These are phyloP conservation scores for Cutaneotrichosporon cutaneum DNA, from an alignment of 1,284 basidiomycete species.

Conservation along the genomic window DNA sequence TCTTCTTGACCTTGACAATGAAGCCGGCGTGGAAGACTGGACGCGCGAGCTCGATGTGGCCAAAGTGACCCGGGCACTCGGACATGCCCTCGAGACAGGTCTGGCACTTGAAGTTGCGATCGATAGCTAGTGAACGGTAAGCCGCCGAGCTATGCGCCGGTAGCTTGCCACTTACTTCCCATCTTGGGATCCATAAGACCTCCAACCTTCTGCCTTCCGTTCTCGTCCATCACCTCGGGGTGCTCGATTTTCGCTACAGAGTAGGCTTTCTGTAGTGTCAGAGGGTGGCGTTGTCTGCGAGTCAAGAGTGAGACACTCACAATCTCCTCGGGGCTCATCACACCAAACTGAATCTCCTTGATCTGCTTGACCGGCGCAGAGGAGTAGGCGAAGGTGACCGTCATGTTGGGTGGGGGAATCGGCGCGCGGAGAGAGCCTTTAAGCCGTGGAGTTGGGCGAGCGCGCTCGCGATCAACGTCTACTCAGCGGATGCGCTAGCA, in stretches of 20 bases:
- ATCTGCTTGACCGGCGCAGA: slow-evolving; percentile 90
- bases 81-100: slow-evolving; percentile 99
- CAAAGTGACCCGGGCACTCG: slow-evolving; percentile 97
- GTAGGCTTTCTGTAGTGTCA: slow-evolving; percentile 76
- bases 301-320: slow-evolving; percentile 59
- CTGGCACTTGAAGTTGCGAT: slow-evolving; percentile 99
- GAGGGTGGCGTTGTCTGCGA: background rate
- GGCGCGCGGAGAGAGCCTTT: background rate
- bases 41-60: slow-evolving; percentile 96
- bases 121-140: slow-evolving; percentile 62
- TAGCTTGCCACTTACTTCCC: slow-evolving; percentile 62
- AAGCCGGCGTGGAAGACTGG: slow-evolving; percentile 98
- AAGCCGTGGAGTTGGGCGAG: background rate
- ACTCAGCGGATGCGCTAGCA: background rate
- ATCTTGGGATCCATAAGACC: slow-evolving; percentile 97
- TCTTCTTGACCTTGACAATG: slow-evolving; percentile 99
- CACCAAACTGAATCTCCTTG: slow-evolving; percentile 98
- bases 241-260: slow-evolving; percentile 98
- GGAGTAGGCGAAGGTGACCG: slow-evolving; percentile 66
- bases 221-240: slow-evolving; percentile 98
- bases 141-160: slow-evolving; percentile 27
- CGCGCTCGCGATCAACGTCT: background rate
- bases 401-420: slow-evolving; percentile 34
- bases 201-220: slow-evolving; percentile 80
- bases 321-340: slow-evolving; percentile 99